Evolutionary conservation across 1,139 yeast genomes (phyloP).

Genomic region (Lodderomyces oxycetoniae): DNA sequence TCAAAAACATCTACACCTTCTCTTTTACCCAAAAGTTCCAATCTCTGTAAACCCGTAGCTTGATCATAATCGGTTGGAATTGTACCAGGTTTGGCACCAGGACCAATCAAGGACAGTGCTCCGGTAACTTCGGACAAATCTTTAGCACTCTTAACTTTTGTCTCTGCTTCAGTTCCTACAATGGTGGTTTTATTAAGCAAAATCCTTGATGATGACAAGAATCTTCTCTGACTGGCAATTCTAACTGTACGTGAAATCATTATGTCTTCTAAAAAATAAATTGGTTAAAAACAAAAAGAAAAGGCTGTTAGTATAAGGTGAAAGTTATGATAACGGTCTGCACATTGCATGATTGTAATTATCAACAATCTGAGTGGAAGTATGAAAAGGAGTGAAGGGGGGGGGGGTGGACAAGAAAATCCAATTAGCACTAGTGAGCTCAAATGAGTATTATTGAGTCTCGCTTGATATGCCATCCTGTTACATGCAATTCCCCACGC

Average conservation of each 20-base stretch:
- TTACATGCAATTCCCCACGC: no score
- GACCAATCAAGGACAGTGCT: conserved; percentile 77
- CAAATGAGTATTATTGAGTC: no score
- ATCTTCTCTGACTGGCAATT: conserved; percentile 38
- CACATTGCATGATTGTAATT: no score
- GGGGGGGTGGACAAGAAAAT: no score
- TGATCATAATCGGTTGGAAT: conserved; percentile 94
- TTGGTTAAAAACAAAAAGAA: no score
- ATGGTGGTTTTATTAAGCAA: conserved; percentile 20
- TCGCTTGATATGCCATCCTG: no score
- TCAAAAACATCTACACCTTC: conserved; percentile 97
- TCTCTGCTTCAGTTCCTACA: conserved; percentile 18
- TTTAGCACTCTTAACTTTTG: conserved; percentile 55
- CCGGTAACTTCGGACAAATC: conserved; percentile 76
- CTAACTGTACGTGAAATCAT: conserved; percentile 41
- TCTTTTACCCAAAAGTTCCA: conserved; percentile 87
- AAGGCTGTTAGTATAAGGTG: no score
- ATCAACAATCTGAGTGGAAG: no score
- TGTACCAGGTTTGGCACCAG: conserved; percentile 78
- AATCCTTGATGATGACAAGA: conserved; percentile 36
- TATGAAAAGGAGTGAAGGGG: no score
- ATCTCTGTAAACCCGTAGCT: conserved; percentile 97
- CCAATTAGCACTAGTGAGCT: no score
- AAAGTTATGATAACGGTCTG: conserved; percentile 6
- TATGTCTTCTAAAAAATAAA: conserved; percentile 10